Evolutionary conservation across 2,329 filamentous ascomycete species (phyloP).

Genomic region (Beauveria pseudobassiana): DNA sequence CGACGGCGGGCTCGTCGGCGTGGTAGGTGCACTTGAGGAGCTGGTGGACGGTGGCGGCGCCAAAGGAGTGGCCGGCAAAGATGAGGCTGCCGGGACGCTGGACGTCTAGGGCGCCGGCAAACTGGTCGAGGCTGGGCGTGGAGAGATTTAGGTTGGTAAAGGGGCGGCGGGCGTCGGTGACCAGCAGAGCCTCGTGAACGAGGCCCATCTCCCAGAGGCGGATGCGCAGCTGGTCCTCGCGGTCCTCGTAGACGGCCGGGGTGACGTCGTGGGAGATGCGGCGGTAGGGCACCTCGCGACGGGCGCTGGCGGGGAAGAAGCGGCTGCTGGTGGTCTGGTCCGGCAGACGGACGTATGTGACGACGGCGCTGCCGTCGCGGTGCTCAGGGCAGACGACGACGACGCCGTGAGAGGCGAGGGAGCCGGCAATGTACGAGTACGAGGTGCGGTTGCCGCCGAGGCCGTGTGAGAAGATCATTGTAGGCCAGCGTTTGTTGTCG

Average conservation of each 20-base stretch:
- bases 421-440: slow-evolving; percentile 76
- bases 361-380: slow-evolving; percentile 70
- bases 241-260: slow-evolving; percentile 56
- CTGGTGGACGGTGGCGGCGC: slow-evolving; percentile 65
- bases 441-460: slow-evolving; percentile 74
- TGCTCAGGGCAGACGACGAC: slow-evolving; percentile 79
- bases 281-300: slow-evolving; percentile 38
- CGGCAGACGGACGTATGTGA: slow-evolving; percentile 63
- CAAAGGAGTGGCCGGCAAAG: slow-evolving; percentile 77
- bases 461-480: slow-evolving; percentile 80
- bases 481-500: slow-evolving; percentile 58
- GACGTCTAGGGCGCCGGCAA: slow-evolving; percentile 57
- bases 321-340: slow-evolving; percentile 30
- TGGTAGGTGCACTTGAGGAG: slow-evolving; percentile 76
- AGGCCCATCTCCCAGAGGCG: slow-evolving; percentile 73
- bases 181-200: slow-evolving; percentile 59
- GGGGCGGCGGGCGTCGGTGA: slow-evolving; percentile 50
- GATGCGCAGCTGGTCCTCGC: slow-evolving; percentile 66
- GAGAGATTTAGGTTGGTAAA: slow-evolving; percentile 48
- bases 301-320: slow-evolving; percentile 18
- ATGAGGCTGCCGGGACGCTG: slow-evolving; percentile 64
- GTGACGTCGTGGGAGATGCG: slow-evolving; percentile 55
- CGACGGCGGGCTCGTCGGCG: slow-evolving; percentile 38
- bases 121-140: slow-evolving; percentile 45
- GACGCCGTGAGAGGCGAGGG: slow-evolving; percentile 71